Evolutionary conservation across 2,329 filamentous ascomycete species (phyloP), one percentile per base, ranked within the genome.

Genomic region (Claviceps monticola): DNA sequence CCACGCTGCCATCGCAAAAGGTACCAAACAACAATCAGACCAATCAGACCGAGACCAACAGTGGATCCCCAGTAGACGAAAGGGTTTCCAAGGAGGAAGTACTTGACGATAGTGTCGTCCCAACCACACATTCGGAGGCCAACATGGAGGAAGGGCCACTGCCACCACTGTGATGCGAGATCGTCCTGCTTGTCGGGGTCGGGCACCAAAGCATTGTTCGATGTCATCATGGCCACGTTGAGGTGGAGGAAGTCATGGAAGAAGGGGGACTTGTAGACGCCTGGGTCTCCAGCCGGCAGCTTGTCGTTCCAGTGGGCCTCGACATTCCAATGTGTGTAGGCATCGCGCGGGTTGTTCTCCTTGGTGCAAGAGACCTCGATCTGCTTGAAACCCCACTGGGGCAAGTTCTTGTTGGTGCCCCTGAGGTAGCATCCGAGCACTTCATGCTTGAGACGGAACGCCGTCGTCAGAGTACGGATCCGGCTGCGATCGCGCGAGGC

Each of bases 141-240:
- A 53, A 97, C 93, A 62, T 97, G 76, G 42, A 98, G 81, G 56
- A 98, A 81, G 19, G 93, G 93, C 93, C 93, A 98, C 71, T 98
- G 90, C 93, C 93, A 98, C 75, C 90, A 96, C 58, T 89, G 77
- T 14, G 93, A 98, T 36, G 93, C 93, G 47, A 98, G 80, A 63
- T 98, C 93, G 63, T 98, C 93, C 68, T 98, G 93, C 79, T 98
- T 98, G 68, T 98, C 93, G 4, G 93, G 91, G 63, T 98, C 93
- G 4, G 93, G 93, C 19, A 98, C 88, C 46, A 98, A 81, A 23
- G 93, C 93, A 64, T 98, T 98, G 78, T 98, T 98, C 41, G 93
- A 97, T 3, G 93, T 98, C 91, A 97, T 96, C 93, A 98, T 98
- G 56, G 93, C 93, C 56, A 98, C 93, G 66, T 98, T 98, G 55